Conservation (phyloP, 2,329 filamentous ascomycete species). For the Lanzia echinophila region DNA sequence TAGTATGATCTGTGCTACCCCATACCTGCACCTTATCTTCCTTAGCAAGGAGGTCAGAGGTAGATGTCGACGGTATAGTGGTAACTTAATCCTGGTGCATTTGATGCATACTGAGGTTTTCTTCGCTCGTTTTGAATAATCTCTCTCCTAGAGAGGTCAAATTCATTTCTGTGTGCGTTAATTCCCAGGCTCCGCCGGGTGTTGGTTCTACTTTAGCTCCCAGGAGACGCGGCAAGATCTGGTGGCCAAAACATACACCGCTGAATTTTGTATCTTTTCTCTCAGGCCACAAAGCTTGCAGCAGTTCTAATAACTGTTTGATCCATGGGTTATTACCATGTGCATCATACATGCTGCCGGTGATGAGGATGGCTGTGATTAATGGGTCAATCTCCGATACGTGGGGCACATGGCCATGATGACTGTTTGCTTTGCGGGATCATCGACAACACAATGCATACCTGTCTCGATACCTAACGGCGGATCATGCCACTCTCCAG, state of each 20-base stretch:
- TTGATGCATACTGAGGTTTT: slow-evolving; percentile 62
- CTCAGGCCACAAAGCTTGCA: slow-evolving; percentile 49
- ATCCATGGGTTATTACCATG: slow-evolving; percentile 75
- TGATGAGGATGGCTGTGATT: slow-evolving; percentile 77
- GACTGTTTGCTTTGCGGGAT: slow-evolving; percentile 1
- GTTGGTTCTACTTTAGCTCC: slow-evolving; percentile 61
- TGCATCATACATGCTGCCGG: slow-evolving; percentile 67
- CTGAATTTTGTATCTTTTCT: slow-evolving; percentile 58
- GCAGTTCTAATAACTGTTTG: slow-evolving; percentile 62
- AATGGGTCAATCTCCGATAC: slow-evolving; percentile 2
- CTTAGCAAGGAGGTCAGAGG: not conserved
- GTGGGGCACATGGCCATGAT: not conserved
- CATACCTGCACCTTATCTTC: slow-evolving; percentile 49
- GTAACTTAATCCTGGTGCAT: slow-evolving; percentile 77
- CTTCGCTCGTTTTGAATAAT: slow-evolving; percentile 44
- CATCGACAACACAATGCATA: slow-evolving; percentile 47
- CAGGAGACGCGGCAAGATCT: slow-evolving; percentile 70
- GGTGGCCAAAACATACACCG: slow-evolving; percentile 88
- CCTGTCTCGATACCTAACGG: slow-evolving; percentile 48
- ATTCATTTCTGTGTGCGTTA: slow-evolving; percentile 64
- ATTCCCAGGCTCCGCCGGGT: slow-evolving; percentile 66
- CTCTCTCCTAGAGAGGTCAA: slow-evolving; percentile 64
- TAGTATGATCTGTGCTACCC: slow-evolving; percentile 59
- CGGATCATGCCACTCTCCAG: slow-evolving; percentile 46
- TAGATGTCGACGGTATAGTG: slow-evolving; percentile 46